Conservation (phyloP, 805 yeast species). For the Ogataea nitratoaversa region DNA sequence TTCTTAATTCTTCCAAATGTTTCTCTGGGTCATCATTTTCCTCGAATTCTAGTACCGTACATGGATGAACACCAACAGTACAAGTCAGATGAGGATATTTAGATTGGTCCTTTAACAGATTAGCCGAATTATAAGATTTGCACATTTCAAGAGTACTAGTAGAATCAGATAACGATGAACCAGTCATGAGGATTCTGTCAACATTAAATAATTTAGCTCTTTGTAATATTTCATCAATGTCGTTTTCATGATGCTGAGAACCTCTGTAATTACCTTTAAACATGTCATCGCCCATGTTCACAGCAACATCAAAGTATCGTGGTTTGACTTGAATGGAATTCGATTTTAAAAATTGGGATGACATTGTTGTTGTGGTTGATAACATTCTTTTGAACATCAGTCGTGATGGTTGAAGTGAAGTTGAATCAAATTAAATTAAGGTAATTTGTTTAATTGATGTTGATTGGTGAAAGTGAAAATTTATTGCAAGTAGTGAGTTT, state of each 20-base stretch:
- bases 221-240: conserved; percentile 56
- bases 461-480: background rate
- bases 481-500: too few species aligned
- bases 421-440: too few species aligned
- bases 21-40: conserved; percentile 26
- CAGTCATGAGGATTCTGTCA: conserved; percentile 71
- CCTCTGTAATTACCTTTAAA: conserved; percentile 78
- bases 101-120: conserved; percentile 16
- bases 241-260: conserved; percentile 57
- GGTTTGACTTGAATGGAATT: conserved; percentile 9
- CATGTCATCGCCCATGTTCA: conserved; percentile 87
- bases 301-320: conserved; percentile 40
- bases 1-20: conserved; percentile 46
- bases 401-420: background rate
- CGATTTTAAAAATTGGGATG: background rate
- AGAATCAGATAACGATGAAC: conserved; percentile 71
- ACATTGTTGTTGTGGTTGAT: conserved; percentile 27
- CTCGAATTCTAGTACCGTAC: conserved; percentile 62
- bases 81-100: conserved; percentile 40
- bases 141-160: conserved; percentile 56
- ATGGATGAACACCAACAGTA: conserved; percentile 96
- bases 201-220: conserved; percentile 70
- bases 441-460: background rate
- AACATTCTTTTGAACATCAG: conserved; percentile 50
- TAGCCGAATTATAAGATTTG: conserved; percentile 8